These are phyloP conservation scores for Pyropia haitanensis DNA, from an alignment of 23 red algal genomes.

Conservation along the genomic window DNA sequence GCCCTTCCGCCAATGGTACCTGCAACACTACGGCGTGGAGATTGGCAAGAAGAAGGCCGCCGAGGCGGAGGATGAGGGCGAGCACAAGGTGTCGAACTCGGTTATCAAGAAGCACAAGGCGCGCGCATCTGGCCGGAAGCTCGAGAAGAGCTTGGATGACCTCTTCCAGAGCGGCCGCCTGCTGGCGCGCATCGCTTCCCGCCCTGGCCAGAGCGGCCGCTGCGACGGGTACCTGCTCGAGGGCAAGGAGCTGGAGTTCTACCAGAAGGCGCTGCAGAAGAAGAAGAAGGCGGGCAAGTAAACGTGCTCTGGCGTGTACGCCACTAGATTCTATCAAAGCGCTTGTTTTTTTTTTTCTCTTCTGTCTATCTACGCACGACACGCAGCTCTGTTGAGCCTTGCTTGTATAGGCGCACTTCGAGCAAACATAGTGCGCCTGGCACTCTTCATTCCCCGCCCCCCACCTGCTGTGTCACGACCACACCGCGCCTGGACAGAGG, in stretches of 20 bases:
- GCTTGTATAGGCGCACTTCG: too few species aligned
- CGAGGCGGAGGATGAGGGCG: conserved; percentile 57
- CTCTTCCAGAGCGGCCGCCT: conserved; percentile 85
- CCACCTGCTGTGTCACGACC: too few species aligned
- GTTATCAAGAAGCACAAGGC: conserved; percentile 33
- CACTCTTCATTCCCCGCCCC: too few species aligned
- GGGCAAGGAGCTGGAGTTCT: conserved; percentile 96
- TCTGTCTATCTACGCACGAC: background rate
- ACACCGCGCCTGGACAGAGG: too few species aligned
- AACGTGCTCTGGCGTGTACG: background rate
- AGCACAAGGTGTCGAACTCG: conserved; percentile 17
- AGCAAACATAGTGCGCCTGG: too few species aligned
- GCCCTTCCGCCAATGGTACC: conserved; percentile 85
- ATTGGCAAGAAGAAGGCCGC: conserved; percentile 94
- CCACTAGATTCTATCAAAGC: background rate
- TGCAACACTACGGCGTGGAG: conserved; percentile 87
- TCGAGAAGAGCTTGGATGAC: conserved; percentile 63
- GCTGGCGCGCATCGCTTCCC: conserved; percentile 69
- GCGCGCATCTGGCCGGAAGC: background rate
- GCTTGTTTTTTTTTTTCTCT: background rate
- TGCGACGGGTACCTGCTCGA: conserved; percentile 95
- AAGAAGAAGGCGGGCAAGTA: conserved; percentile 94
- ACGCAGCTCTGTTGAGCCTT: too few species aligned
- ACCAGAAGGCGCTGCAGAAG: conserved; percentile 72
- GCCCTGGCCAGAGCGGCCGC: conserved; percentile 92